Evolutionary conservation across 2,329 filamentous ascomycete species (phyloP).

Genomic region (Leptographium wingfieldii): DNA sequence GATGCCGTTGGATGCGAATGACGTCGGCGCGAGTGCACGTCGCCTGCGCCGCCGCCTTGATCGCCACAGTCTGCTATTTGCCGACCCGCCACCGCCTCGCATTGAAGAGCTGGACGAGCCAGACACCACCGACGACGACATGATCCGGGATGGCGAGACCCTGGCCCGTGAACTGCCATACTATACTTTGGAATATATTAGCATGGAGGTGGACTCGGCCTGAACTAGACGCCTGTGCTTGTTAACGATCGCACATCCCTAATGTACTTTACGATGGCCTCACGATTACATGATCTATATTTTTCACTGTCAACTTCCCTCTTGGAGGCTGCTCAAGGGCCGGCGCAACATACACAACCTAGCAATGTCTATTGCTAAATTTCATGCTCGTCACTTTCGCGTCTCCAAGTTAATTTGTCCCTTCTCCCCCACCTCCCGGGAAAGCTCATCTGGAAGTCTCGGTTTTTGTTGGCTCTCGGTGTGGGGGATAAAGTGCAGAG

Average conservation of each 20-base stretch:
- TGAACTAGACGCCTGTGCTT: background rate
- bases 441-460: background rate
- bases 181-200: constrained; percentile 36
- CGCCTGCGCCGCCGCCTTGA: constrained; percentile 33
- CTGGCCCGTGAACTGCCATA: constrained; percentile 38
- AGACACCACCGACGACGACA: constrained; percentile 24
- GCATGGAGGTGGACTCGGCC: constrained; percentile 34
- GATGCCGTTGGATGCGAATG: constrained; percentile 24
- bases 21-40: constrained; percentile 34
- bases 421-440: background rate
- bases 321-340: background rate
- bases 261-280: background rate
- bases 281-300: background rate
- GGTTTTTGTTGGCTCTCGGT: background rate
- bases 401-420: background rate
- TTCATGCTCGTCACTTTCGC: background rate
- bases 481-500: background rate
- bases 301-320: background rate
- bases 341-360: background rate
- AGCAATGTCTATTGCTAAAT: background rate
- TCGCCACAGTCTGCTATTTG: constrained; percentile 34
- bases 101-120: constrained; percentile 44
- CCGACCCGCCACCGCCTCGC: constrained; percentile 34
- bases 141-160: constrained; percentile 22
- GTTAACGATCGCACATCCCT: background rate